These are phyloP conservation scores for Davidsoniella eucalypti DNA, from an alignment of 2,329 filamentous ascomycete species.

Conservation along the genomic window DNA sequence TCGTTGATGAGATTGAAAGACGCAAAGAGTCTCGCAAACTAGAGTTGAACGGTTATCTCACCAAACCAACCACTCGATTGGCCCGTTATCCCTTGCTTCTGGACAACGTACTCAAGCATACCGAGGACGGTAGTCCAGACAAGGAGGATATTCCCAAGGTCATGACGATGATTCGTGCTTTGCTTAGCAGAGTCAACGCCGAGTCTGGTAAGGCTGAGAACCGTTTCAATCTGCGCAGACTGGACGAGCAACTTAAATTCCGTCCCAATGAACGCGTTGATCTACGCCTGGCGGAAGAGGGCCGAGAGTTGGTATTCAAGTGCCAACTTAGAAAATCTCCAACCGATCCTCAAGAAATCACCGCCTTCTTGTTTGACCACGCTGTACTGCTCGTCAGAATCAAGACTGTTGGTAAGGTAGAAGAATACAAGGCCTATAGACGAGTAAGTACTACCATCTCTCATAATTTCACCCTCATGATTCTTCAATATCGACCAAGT, in stretches of 20 bases:
- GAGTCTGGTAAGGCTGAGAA: conserved; percentile 97
- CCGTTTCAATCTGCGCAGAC: conserved; percentile 81
- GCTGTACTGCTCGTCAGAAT: conserved; percentile 80
- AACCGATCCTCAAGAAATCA: conserved; percentile 76
- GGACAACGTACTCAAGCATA: conserved; percentile 84
- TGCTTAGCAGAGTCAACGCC: conserved; percentile 75
- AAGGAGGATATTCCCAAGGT: conserved; percentile 86
- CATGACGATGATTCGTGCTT: conserved; percentile 69
- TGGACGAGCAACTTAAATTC: conserved; percentile 87
- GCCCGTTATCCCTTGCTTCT: conserved; percentile 85
- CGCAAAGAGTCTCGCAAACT: conserved; percentile 93
- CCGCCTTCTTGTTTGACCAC: conserved; percentile 91
- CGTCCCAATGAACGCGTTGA: conserved; percentile 81
- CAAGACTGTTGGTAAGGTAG: conserved; percentile 81
- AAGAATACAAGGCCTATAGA: conserved; percentile 89
- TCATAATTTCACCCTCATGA: too few species aligned
- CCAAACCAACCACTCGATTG: conserved; percentile 88
- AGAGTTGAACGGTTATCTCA: conserved; percentile 92
- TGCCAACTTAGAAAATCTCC: conserved; percentile 84
- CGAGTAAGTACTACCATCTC: conserved; percentile 30
- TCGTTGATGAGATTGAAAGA: conserved; percentile 91
- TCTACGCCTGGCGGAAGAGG: conserved; percentile 83
- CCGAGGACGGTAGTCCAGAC: conserved; percentile 64
- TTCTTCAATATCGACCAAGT: neutral
- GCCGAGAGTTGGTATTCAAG: conserved; percentile 86